Percentiles rank a stretch among this genome's conserved stretches.
These are phyloP conservation scores for Pestalotiopsis sp. DNA, from an alignment of 2,329 filamentous ascomycete species.

Conservation along the genomic window DNA sequence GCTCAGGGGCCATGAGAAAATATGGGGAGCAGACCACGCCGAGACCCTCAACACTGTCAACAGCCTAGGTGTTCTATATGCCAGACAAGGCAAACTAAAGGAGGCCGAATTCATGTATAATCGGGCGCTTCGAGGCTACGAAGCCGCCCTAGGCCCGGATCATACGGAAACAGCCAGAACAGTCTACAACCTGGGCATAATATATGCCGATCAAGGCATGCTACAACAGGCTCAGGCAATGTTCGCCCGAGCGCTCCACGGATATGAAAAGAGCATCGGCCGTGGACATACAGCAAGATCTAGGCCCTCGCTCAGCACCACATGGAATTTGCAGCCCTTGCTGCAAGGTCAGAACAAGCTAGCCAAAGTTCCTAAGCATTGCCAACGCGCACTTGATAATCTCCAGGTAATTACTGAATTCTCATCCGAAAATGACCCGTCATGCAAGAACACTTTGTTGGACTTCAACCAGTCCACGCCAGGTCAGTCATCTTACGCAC, in stretches of 20 bases:
- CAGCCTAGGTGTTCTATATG: conserved; percentile 11
- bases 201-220: conserved; percentile 28
- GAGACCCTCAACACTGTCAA: conserved; percentile 15
- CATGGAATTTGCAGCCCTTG: neutral
- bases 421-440: neutral
- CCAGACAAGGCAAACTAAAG: conserved; percentile 1
- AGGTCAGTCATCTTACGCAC: neutral
- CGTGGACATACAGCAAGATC: neutral
- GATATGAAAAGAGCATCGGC: conserved; percentile 13
- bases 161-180: neutral
- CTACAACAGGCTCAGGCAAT: conserved; percentile 27
- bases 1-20: conserved; percentile 1
- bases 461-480: neutral
- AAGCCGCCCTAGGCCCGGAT: conserved; percentile 4
- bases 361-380: neutral
- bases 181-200: conserved; percentile 26
- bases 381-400: neutral
- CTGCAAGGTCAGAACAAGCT: neutral
- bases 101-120: conserved; percentile 10
- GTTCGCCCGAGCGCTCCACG: conserved; percentile 29
- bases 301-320: neutral
- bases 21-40: conserved; percentile 8
- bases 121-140: conserved; percentile 6
- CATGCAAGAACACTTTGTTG: neutral
- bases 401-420: neutral